Evolutionary conservation across 2,329 filamentous ascomycete species (phyloP), one percentile per base, ranked within the genome.

Genomic region (Sporothrix sp.): DNA sequence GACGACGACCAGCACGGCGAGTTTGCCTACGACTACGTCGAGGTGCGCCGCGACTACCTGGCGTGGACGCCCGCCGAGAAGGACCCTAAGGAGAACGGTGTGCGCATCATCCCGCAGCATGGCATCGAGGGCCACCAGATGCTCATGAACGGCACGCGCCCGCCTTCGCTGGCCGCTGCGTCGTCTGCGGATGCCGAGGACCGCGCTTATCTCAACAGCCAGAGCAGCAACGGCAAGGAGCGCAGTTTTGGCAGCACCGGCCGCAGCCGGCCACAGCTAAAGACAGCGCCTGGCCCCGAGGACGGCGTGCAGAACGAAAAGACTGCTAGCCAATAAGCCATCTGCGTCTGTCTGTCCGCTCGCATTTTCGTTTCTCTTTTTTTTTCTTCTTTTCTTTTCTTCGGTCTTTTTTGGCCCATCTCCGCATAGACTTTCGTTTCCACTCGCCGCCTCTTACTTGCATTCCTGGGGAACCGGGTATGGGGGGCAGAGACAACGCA

Each of bases 1-100:
- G 87, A 93, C 62, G 87, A 91, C 63, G 86, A 91, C 68, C 87
- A 93, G 70, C 85, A 91, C 59, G 87, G 87, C 67, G 87, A 93
- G 68, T 93, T 91, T 64, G 87, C 86, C 11, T 91, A 91, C 72
- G 87, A 93, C 66, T 93, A 91, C 66, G 87, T 93, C 58, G 87
- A 93, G 75, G 85, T 91, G 53, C 84, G 87, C 63, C 81, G 87
- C 61, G 87, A 93, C 68, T 93, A 90, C 73, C 79, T 93, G 35
- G 87, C 87, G 53, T 93, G 87, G 87, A 90, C 85, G 27, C 87
- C 87, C 1, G 81, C 84, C 30, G 83, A 83, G 62, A 74, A 71
- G 54, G 80, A 85, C 58, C 83, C 80, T 23, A 72, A 75, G 45
- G 66, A 73, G 52, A 70, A 76, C 55, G 78, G 81, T 54, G 73